Evolutionary conservation across 208 protist species (phyloP), one percentile per base, ranked within the genome.

Genomic region (Trypanosoma boissoni): DNA sequence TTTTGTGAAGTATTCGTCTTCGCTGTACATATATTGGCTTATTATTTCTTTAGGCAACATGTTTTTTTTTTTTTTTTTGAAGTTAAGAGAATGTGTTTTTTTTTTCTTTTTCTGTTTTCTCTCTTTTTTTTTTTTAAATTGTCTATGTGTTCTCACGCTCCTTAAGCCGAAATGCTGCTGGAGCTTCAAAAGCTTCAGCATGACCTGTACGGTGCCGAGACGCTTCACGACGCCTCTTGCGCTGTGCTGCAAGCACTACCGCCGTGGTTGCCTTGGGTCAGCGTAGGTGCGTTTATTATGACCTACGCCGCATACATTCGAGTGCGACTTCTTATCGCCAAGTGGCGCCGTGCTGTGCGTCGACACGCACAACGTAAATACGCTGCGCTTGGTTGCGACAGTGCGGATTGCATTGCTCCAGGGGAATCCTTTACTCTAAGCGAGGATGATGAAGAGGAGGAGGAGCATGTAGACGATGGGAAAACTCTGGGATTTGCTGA

Each of bases 321-420:
- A 16, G 53, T 88, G 10, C 83, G 85, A 20, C 64, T 95, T 34
- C 88, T 86, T 34, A 58, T 92, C 51, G 62, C 74, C 23, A 72
- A 74, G 62, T 95, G 84, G 84, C 83, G 85, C 23, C 74, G 80
- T 37, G 80, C 78, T 2, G 83, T 83, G 64, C 82, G 83, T 7
- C 65, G 71, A 27, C 80, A 81, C 2, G 83, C 78, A 20, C 80
- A 91, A 72, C 75, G 74, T 21, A 82, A 78, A 62, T 92, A 86
- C 56, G 76, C 81, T 27, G 66, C 89, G 6, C 62, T 95, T 31
- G 76, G 88, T 14, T 82, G 81, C 31, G 64, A 86, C 26, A 61
- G 79, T 10, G 76, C 68, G 6, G 68, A 84, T 48, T 58, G 61
- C 0, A 69, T 55, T 24, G 56, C 45, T 6, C 55, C 61, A 6